Conservation (phyloP, 2,329 filamentous ascomycete genomes). For the Nemania diffusa region DNA sequence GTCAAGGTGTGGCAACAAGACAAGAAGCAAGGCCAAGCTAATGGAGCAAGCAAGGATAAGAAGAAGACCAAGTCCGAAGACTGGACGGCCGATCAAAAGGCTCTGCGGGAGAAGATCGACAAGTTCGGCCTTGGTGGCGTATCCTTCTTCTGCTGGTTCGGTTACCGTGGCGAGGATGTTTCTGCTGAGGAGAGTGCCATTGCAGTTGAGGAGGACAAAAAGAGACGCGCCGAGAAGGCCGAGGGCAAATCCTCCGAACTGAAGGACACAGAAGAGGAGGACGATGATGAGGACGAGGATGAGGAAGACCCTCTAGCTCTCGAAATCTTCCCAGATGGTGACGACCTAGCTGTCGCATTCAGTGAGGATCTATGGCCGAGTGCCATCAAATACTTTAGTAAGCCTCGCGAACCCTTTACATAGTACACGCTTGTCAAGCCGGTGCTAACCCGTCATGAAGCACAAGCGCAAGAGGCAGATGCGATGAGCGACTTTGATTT, state of each 20-base stretch:
- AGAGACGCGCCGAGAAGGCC: slow-evolving; percentile 62
- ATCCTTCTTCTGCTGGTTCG: slow-evolving; percentile 93
- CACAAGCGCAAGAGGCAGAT: slow-evolving; percentile 76
- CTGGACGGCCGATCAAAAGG: slow-evolving; percentile 63
- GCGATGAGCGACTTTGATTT: slow-evolving; percentile 76
- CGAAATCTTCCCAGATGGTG: slow-evolving; percentile 89
- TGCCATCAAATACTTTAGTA: slow-evolving; percentile 92
- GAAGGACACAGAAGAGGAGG: slow-evolving; percentile 50
- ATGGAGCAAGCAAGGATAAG: slow-evolving; percentile 53
- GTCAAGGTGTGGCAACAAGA: slow-evolving; percentile 74
- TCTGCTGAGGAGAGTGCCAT: slow-evolving; percentile 76
- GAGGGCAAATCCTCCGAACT: slow-evolving; percentile 56
- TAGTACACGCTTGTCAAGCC: neutral
- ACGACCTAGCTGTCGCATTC: slow-evolving; percentile 81
- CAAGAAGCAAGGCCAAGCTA: slow-evolving; percentile 53
- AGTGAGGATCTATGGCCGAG: slow-evolving; percentile 90
- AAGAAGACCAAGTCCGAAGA: slow-evolving; percentile 65
- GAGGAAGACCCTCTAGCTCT: slow-evolving; percentile 72
- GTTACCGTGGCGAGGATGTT: slow-evolving; percentile 76
- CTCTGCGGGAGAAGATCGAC: slow-evolving; percentile 66
- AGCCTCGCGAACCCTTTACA: slow-evolving; percentile 52
- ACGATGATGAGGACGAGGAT: slow-evolving; percentile 68
- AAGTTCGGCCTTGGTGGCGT: slow-evolving; percentile 70
- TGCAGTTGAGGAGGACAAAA: slow-evolving; percentile 69
- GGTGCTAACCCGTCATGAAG: slow-evolving; percentile 57